A percentile compares a stretch with the other conserved stretches of the same genome.
These are phyloP conservation scores for Plasmopara muralis DNA, from an alignment of 352 stramenopile genomes.

Conservation along the genomic window DNA sequence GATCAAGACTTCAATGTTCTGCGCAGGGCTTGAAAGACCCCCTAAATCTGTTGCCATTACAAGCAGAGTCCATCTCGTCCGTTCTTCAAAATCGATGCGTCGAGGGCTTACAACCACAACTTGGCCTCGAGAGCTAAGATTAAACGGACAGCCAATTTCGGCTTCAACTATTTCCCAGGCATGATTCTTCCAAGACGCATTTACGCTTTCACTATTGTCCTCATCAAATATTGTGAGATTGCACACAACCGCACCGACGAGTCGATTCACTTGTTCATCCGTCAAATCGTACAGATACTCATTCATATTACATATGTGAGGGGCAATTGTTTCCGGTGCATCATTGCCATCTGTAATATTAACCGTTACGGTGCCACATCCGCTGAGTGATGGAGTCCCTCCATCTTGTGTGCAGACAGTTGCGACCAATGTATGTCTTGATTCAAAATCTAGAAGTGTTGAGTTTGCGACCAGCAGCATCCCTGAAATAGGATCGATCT, in stretches of 20 bases:
- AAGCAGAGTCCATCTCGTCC: conserved; percentile 10
- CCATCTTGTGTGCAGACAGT: conserved; percentile 14
- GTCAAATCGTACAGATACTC: conserved; percentile 20
- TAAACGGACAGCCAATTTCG: conserved; percentile 13
- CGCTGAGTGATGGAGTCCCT: conserved; percentile 12
- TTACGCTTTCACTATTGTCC: conserved; percentile 6
- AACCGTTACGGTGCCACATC: conserved; percentile 9
- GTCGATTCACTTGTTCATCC: conserved; percentile 5
- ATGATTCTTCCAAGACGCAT: conserved; percentile 17
- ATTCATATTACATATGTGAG: conserved; percentile 11
- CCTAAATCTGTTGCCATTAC: conserved; percentile 17
- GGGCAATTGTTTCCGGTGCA: conserved; percentile 12
- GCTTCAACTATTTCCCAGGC: conserved; percentile 10
- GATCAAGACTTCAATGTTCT: conserved; percentile 16
- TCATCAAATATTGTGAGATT: conserved; percentile 17
- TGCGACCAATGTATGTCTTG: neutral
- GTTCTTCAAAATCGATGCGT: conserved; percentile 15
- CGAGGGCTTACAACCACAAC: conserved; percentile 12
- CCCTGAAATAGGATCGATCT: conserved; percentile 15
- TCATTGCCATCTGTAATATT: conserved; percentile 17
- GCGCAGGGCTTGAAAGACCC: conserved; percentile 8
- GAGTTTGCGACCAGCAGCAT: conserved; percentile 13
- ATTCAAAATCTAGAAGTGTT: conserved; percentile 17
- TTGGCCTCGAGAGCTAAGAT: conserved; percentile 9
- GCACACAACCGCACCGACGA: conserved; percentile 12